phyloP scores from a whole-genome alignment of 2,329 filamentous ascomycete species.

The Hymenoscyphus occultus region DNA sequence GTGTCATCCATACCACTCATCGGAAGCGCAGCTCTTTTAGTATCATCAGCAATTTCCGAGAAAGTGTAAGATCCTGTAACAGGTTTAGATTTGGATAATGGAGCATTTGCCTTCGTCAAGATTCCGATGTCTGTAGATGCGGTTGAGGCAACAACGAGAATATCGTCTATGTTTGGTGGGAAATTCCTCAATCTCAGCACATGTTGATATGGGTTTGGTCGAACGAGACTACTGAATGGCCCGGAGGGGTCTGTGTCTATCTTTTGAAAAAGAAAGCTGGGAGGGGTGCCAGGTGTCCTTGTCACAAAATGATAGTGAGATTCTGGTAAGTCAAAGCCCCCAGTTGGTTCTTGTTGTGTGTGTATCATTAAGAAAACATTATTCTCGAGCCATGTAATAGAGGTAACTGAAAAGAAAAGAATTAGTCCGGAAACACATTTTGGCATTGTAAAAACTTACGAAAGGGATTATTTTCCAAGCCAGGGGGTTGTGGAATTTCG shows the following conservation, averaged over 20 bases:
- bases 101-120: constrained; percentile 67
- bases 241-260: constrained; percentile 68
- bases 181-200: constrained; percentile 76
- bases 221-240: constrained; percentile 60
- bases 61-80: constrained; percentile 69
- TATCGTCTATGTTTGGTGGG: constrained; percentile 73
- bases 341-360: constrained; percentile 59
- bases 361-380: constrained; percentile 79
- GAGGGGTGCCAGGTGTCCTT: constrained; percentile 51
- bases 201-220: constrained; percentile 70
- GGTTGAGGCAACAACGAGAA: constrained; percentile 79
- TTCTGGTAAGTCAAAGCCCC: constrained; percentile 47
- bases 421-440: constrained; percentile 3
- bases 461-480: constrained; percentile 60
- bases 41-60: constrained; percentile 70
- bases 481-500: constrained; percentile 73
- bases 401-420: constrained; percentile 58
- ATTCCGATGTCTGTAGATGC: constrained; percentile 76
- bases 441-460: constrained; percentile 48
- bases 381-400: constrained; percentile 85
- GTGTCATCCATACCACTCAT: constrained; percentile 70
- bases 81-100: constrained; percentile 60
- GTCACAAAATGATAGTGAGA: constrained; percentile 80
- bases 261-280: constrained; percentile 68
- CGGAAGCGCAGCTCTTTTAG: constrained; percentile 71